A percentile compares a stretch with the other conserved stretches of the same genome.
Evolutionary conservation across 139 green algal species (phyloP).

Genomic region (Dunaliella sp.): DNA sequence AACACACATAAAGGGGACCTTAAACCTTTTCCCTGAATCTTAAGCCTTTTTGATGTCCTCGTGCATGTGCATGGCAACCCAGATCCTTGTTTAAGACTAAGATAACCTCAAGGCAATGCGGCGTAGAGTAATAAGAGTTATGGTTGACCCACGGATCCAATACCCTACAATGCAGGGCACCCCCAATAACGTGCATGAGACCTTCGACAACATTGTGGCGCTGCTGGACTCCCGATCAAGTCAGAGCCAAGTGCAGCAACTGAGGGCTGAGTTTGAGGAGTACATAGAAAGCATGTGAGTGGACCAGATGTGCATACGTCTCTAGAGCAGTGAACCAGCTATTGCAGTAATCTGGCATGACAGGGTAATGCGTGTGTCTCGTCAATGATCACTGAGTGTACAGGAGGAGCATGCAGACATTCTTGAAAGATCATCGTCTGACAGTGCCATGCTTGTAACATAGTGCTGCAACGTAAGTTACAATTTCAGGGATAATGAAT

Average conservation of each 20-base stretch:
- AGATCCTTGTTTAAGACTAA: background rate
- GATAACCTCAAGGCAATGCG: background rate
- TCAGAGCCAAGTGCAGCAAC: slow-evolving; percentile 3
- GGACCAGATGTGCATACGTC: background rate
- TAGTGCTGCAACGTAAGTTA: too few species aligned
- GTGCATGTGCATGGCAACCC: background rate
- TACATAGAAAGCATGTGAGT: slow-evolving; percentile 25
- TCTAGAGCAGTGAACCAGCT: too few species aligned
- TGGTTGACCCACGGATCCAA: background rate
- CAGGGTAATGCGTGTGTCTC: too few species aligned
- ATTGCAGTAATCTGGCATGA: too few species aligned
- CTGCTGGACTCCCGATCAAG: slow-evolving; percentile 16
- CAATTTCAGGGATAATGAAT: too few species aligned
- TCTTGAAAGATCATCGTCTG: too few species aligned
- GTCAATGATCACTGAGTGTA: too few species aligned
- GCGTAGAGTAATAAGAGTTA: background rate
- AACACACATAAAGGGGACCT: background rate
- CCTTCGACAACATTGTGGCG: slow-evolving; percentile 43
- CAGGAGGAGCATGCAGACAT: too few species aligned
- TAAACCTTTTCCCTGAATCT: too few species aligned
- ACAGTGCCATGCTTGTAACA: too few species aligned
- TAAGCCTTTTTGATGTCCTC: background rate
- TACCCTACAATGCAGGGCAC: slow-evolving; percentile 24
- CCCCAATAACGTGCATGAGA: slow-evolving; percentile 64
- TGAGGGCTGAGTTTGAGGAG: slow-evolving; percentile 22